Evolutionary conservation across 1,284 basidiomycete genomes (phyloP).

Genomic region (Phellinidium pouzarii): DNA sequence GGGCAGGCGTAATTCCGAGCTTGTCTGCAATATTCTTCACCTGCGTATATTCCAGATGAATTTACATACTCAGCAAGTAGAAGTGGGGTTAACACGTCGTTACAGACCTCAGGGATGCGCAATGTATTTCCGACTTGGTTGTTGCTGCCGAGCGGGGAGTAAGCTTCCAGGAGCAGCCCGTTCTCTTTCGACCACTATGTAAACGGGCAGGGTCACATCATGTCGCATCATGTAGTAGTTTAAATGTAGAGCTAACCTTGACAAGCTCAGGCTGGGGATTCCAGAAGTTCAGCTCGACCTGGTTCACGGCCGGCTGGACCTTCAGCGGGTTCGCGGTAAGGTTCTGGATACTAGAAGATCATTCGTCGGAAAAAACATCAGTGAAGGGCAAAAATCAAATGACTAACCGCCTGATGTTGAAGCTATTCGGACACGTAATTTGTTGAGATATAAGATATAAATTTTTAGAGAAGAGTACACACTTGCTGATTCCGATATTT

Average conservation of each 20-base stretch:
- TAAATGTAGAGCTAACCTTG: conserved; percentile 39
- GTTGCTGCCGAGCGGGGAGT: conserved; percentile 71
- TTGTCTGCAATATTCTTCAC: conserved; percentile 55
- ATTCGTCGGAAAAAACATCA: background rate
- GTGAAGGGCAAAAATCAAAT: conserved; percentile 4
- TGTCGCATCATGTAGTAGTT: no score
- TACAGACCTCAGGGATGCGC: conserved; percentile 42
- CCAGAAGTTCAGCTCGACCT: conserved; percentile 80
- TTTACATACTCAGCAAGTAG: background rate
- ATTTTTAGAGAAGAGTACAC: conserved; percentile 21
- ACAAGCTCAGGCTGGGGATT: conserved; percentile 80
- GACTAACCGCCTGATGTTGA: conserved; percentile 43
- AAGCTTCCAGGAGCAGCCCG: conserved; percentile 64
- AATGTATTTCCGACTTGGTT: conserved; percentile 51
- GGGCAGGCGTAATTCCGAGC: conserved; percentile 69
- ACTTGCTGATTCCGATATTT: conserved; percentile 83
- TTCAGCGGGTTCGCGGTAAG: conserved; percentile 66
- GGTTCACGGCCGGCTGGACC: conserved; percentile 71
- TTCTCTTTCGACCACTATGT: conserved; percentile 56
- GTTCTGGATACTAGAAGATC: conserved; percentile 43
- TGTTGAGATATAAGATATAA: conserved; percentile 18
- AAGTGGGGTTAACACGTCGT: conserved; percentile 19
- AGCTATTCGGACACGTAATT: conserved; percentile 32
- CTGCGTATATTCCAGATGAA: conserved; percentile 22
- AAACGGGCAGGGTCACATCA: background rate